These are phyloP conservation scores for Paxillus ammoniavirescens DNA, from an alignment of 768 basidiomycete genomes.

Conservation along the genomic window DNA sequence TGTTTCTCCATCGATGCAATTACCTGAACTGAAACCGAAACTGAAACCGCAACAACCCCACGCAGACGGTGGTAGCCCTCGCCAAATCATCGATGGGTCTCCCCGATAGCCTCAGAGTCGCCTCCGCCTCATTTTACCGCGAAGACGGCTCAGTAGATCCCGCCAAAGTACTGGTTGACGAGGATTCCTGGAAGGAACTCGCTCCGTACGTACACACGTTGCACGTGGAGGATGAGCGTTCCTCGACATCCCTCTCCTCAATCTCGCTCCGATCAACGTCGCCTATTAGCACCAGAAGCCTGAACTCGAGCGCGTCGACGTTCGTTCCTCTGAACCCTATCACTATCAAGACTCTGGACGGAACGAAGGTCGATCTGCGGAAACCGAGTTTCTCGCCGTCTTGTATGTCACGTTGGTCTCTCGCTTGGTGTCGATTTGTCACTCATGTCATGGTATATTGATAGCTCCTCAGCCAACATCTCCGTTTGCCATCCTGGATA, in stretches of 20 bases:
- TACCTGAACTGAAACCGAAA: neutral
- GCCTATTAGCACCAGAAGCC: neutral
- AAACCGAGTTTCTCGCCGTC: constrained; percentile 24
- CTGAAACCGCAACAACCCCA: too few species aligned
- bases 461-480: constrained; percentile 25
- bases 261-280: neutral
- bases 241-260: constrained; percentile 9
- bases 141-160: constrained; percentile 30
- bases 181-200: constrained; percentile 33
- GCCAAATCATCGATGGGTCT: constrained; percentile 24
- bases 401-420: constrained; percentile 9
- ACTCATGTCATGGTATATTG: constrained; percentile 1
- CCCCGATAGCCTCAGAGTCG: constrained; percentile 17
- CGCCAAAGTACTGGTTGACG: constrained; percentile 22
- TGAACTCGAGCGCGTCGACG: constrained; percentile 25
- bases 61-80: constrained; percentile 24
- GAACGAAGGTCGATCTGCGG: constrained; percentile 15
- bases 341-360: constrained; percentile 22
- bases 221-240: constrained; percentile 30
- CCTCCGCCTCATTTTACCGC: constrained; percentile 27
- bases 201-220: constrained; percentile 30
- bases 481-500: constrained; percentile 26
- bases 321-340: constrained; percentile 22
- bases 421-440: neutral
- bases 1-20: neutral